Evolutionary conservation across 371 early-diverging fungal genomes (phyloP).

Genomic region (Syncephalastrum racemosum): DNA sequence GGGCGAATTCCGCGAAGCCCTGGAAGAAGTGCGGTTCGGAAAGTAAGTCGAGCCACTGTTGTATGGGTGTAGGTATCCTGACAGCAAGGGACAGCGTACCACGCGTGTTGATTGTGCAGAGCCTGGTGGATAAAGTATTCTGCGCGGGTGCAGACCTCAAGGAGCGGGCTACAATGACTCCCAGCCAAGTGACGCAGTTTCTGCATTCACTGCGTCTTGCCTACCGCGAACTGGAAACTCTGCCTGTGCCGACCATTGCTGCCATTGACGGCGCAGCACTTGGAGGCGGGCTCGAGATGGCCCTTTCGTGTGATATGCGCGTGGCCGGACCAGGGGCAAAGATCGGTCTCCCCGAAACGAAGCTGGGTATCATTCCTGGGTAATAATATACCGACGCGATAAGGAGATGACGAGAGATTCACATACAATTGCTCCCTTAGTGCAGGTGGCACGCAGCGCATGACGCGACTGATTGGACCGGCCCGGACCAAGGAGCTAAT

Average conservation of each 20-base stretch:
- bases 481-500: constrained; percentile 92
- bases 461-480: constrained; percentile 85
- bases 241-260: constrained; percentile 94
- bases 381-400: constrained; percentile 24
- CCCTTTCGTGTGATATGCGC: constrained; percentile 90
- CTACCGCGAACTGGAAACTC: constrained; percentile 83
- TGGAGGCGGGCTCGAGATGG: constrained; percentile 95
- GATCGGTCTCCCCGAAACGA: constrained; percentile 92
- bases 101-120: constrained; percentile 83
- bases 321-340: constrained; percentile 79
- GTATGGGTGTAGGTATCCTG: not conserved
- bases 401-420: not conserved
- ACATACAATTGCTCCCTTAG: constrained; percentile 35
- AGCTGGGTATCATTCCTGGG: constrained; percentile 97
- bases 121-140: constrained; percentile 84
- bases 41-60: constrained; percentile 23
- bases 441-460: constrained; percentile 95
- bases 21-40: constrained; percentile 71
- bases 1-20: constrained; percentile 65
- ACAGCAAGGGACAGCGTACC: constrained; percentile 40
- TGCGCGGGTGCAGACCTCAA: constrained; percentile 97
- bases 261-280: constrained; percentile 94
- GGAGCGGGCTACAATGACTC: constrained; percentile 89
- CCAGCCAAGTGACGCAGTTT: constrained; percentile 81
- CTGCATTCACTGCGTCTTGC: constrained; percentile 74